Base-by-base conservation (phyloP, 768 basidiomycete genomes). In the Cystobasidium onofrii region DNA sequence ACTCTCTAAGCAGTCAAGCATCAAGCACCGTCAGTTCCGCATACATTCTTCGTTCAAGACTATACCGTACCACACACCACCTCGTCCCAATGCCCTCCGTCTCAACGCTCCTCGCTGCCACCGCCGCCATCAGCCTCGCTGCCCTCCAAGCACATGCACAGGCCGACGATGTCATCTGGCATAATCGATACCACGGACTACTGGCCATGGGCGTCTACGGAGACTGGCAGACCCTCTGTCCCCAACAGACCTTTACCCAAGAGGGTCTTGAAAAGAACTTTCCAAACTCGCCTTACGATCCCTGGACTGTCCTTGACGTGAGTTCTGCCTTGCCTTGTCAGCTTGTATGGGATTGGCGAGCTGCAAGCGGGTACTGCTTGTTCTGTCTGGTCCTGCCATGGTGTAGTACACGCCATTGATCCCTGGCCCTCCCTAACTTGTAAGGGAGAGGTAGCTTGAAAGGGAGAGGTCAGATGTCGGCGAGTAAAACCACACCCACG, bases 251-350 rank as follows among this genome's bases (percentile, higher is more conserved):
- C 4, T 72, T 72, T 33, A 72, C 70, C 25, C 23, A 34, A 44
- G 63, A 27, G 18, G 65, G 41, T 9, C 39, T 72, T 23, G n/a
- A 36, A 29, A 72, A 72, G 39, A 72, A 72, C 65, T 72, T 72
- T 71, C 70, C 70, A 7, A 31, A 41, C 57, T 61, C 57, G 33
- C 73, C 60, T 3, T 7, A 23, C 4, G 70, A 60, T 52, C 70
- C 70, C 18, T 72, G 70, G 70, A 64, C 54, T 13, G 57, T 72
- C 27, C 62, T 72, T 31, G 70, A 72, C 29, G 64, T 65, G 27
- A 43, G 64, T 43, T 41, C 15, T 39, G 15, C 15, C 15, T 39
- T 6, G 39, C 6, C 39, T 6, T n/a, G n/a, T n/a, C n/a, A n/a
- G n/a, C n/a, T n/a, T n/a, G n/a, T n/a, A n/a, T n/a, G n/a, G n/a